Conservation (phyloP, 768 basidiomycete genomes). For the Rhodosporidiobolus odoratus region DNA sequence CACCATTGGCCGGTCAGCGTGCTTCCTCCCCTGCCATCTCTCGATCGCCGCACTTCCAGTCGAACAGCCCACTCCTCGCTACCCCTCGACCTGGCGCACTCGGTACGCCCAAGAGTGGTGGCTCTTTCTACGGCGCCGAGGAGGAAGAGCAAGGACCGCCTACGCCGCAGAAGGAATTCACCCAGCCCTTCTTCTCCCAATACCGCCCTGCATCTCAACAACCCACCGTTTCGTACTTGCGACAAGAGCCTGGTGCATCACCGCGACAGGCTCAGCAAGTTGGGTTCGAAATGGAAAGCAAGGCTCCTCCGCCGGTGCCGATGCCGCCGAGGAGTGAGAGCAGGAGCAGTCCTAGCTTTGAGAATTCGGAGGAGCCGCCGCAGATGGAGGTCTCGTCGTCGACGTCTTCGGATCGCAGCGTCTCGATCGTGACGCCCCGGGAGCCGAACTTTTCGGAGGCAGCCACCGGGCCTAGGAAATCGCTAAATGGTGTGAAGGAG, state of each 20-base stretch:
- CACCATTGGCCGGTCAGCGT: neutral
- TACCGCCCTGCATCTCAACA: neutral
- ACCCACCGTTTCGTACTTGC: neutral
- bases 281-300: neutral
- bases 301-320: neutral
- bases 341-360: neutral
- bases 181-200: neutral
- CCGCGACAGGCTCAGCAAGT: neutral
- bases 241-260: neutral
- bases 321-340: neutral
- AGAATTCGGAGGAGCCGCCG: neutral
- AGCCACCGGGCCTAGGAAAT: neutral
- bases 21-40: neutral
- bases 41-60: neutral
- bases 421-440: conserved; percentile 1
- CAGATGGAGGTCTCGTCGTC: neutral
- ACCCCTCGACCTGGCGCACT: neutral
- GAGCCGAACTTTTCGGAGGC: too few species aligned
- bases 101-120: neutral
- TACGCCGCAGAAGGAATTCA: conserved; percentile 2
- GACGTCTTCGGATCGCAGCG: neutral
- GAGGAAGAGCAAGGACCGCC: conserved; percentile 4
- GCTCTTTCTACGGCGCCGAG: neutral
- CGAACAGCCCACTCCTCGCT: neutral
- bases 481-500: neutral